Conservation (phyloP, 2,329 filamentous ascomycete species). For the Triangularia verruculosa region DNA sequence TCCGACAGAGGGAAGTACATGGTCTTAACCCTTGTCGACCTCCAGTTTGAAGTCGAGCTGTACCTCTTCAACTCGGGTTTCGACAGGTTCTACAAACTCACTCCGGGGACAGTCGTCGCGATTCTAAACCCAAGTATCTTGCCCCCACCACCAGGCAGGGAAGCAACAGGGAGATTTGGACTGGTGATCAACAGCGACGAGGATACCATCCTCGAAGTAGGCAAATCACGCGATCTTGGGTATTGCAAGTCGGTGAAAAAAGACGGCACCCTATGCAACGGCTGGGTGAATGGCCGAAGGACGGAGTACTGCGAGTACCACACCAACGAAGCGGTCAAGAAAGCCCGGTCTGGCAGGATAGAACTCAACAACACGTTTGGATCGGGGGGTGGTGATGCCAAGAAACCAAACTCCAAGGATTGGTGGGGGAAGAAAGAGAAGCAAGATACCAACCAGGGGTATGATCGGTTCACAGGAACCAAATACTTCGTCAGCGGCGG, state of each 20-base stretch:
- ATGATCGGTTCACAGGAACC: constrained; percentile 58
- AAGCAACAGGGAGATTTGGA: constrained; percentile 80
- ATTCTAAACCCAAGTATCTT: constrained; percentile 90
- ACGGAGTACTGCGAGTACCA: constrained; percentile 94
- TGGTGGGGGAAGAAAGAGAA: constrained; percentile 28
- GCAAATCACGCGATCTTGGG: constrained; percentile 77
- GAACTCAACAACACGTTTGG: constrained; percentile 70
- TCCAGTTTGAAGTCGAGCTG: constrained; percentile 87
- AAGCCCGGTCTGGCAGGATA: constrained; percentile 62
- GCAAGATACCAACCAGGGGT: constrained; percentile 45
- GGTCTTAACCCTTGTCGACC: constrained; percentile 81
- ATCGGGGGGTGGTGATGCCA: constrained; percentile 35
- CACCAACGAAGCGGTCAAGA: constrained; percentile 75
- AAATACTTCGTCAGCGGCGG: constrained; percentile 50
- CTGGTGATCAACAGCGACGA: constrained; percentile 81
- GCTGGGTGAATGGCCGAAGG: constrained; percentile 84
- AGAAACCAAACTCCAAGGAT: constrained; percentile 16
- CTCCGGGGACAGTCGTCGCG: constrained; percentile 83
- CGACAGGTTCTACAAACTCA: constrained; percentile 90
- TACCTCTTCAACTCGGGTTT: constrained; percentile 92
- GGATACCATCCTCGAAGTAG: constrained; percentile 88
- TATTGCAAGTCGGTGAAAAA: constrained; percentile 84
- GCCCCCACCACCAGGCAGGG: constrained; percentile 72
- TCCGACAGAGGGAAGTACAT: constrained; percentile 81
- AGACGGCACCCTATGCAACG: constrained; percentile 74